Evolutionary conservation across 306 rosid species (phyloP), one percentile per base, ranked within the genome.

Genomic region (Quercus bicolor): DNA sequence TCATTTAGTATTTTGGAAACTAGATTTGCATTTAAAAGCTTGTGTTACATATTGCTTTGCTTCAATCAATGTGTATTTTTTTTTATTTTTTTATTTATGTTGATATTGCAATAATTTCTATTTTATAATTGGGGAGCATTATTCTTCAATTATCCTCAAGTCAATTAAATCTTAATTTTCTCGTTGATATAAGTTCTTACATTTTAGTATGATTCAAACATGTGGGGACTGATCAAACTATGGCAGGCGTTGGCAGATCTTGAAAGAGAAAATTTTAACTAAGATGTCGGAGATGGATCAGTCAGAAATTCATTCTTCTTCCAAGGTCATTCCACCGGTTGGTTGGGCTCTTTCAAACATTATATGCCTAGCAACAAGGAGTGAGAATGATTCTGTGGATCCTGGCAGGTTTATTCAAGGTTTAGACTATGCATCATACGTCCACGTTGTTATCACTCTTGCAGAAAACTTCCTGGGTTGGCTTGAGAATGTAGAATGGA

Each of bases 171-270:
- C 74, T 68, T 10, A 1, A 15, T 64, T 23, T 48, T 26, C 24
- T 24, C 52, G 4, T 40, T 43, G 37, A n/a, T 70, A 64, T 75
- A 77, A 57, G 62, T 56, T 70, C 26, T 59, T 74, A 45, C 72
- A 18, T 75, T 48, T 54, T 82, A 75, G 54, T 73, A 77, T 74
- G 70, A 79, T 89, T 83, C 79, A 87, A 83, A 76, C 88, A 84
- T 84, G 85, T 82, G 89, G 88, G 94, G 88, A 85, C 97, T 92
- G 92, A 95, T 92, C 86, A 85, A 90, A 84, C 86, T 81, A 86
- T 92, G 97, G 84, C 98, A 95, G 98, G 92, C 80, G 87, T 87
- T 95, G 97, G 85, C 98, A 95, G 98, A 90, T 84, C 85, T 86
- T 77, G 86, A 95, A 89, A 88, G 97, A 88, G 87, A 84, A 84